Percentiles rank a stretch among this genome's conserved stretches.
phyloP scores from a whole-genome alignment of 257 asterid genomes.

The Nicotiana knightiana region DNA sequence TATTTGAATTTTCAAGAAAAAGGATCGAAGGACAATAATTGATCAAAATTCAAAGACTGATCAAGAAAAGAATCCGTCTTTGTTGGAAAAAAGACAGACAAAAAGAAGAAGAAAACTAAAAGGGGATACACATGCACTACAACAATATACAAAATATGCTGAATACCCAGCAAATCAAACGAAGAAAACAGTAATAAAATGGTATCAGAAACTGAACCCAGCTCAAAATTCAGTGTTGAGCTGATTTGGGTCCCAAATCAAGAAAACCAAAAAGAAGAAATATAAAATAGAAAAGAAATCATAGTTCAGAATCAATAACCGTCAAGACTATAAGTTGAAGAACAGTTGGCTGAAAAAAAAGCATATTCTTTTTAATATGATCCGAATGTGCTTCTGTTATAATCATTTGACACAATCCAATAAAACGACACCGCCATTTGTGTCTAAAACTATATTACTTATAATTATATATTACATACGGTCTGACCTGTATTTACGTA shows the following conservation, averaged over 20 bases:
- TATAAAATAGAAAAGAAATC: slow-evolving; percentile 1
- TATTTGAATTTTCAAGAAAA: not conserved
- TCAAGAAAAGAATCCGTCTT: not conserved
- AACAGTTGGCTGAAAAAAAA: slow-evolving; percentile 32
- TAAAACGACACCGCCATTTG: not conserved
- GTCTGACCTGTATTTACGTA: not conserved
- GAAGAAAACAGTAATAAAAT: slow-evolving; percentile 13
- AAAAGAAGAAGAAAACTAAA: not conserved
- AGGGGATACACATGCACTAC: not conserved
- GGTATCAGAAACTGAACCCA: slow-evolving; percentile 20
- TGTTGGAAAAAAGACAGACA: not conserved
- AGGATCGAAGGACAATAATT: not conserved
- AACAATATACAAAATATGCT: not conserved
- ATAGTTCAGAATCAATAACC: slow-evolving; percentile 43
- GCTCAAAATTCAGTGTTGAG: slow-evolving; percentile 26
- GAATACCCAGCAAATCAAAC: slow-evolving; percentile 10
- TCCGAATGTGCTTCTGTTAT: slow-evolving; percentile 48
- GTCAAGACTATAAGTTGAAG: slow-evolving; percentile 41
- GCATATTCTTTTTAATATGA: slow-evolving; percentile 57
- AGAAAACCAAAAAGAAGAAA: not conserved
- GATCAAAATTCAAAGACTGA: slow-evolving; percentile 5
- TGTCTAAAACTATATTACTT: not conserved
- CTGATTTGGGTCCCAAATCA: not conserved
- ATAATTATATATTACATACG: not conserved
- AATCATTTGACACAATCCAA: slow-evolving; percentile 11